A percentile compares a stretch with the other conserved stretches of the same genome.
Conservation (phyloP, 129 eudicot genomes). For the Saposhnikovia divaricata region DNA sequence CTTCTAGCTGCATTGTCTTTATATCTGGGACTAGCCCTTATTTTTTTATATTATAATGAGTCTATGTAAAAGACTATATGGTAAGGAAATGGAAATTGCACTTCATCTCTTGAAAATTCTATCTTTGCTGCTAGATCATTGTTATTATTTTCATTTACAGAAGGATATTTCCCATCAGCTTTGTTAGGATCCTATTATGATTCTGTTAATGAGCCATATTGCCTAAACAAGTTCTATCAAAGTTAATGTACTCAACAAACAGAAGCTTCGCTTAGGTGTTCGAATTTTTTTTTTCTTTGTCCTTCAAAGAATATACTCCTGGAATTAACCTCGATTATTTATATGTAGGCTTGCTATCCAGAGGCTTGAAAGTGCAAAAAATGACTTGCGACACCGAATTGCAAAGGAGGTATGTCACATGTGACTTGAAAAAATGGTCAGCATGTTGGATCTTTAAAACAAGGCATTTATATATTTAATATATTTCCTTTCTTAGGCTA, state of each 20-base stretch:
- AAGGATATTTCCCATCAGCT: background rate
- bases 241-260: background rate
- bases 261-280: background rate
- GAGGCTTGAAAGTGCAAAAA: conserved; percentile 79
- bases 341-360: conserved; percentile 70
- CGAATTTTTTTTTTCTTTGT: background rate
- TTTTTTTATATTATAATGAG: background rate
- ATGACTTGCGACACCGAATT: conserved; percentile 81
- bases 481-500: conserved; percentile 45
- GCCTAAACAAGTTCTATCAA: background rate
- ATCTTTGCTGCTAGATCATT: background rate
- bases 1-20: background rate
- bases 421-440: conserved; percentile 5
- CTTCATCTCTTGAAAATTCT: background rate
- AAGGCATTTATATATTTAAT: conserved; percentile 3
- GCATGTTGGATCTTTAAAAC: conserved; percentile 9
- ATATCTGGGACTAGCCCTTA: background rate
- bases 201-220: background rate
- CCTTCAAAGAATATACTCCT: conserved; percentile 2
- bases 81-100: background rate
- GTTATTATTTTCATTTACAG: background rate
- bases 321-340: background rate
- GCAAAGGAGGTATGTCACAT: conserved; percentile 64
- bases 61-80: background rate
- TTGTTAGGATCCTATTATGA: background rate